Evolutionary conservation across 2,329 filamentous ascomycete genomes (phyloP), one percentile per base, ranked within the genome.

Genomic region (Calonectria naviculata): DNA sequence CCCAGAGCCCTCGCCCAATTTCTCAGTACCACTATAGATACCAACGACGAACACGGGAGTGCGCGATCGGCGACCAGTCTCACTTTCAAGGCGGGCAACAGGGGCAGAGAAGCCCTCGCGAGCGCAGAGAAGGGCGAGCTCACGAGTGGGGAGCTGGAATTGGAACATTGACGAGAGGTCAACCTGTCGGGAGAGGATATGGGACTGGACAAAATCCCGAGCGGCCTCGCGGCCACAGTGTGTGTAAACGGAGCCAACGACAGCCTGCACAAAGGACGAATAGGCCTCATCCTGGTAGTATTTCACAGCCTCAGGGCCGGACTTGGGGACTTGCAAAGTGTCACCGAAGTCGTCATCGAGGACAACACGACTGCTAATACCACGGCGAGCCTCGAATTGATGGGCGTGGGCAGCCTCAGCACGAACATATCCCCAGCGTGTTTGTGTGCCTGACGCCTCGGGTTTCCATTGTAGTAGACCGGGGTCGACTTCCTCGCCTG

Each of bases 11-110:
- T 99, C 96, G 67, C 96, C 97, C 47, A 99, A 88, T 88, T 97
- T 96, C 82, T 99, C 95, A 71, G 89, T 87, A 63, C 96, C 97
- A 76, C 94, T 97, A 86, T 93, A 99, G 72, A 99, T 95, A 70
- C 96, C 97, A 17, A 99, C 95, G 34, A 98, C 92, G 80, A 93
- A 98, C 19, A 99, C 97, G 19, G 97, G 96, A 70, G 94, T 94
- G 81, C 93, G 91, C 78, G 93, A 97, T 76, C 89, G 83, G 70
- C 97, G 91, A 81, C 97, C 97, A 4, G 97, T 98, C 87, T 99
- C 97, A 78, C 92, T 94, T 77, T 98, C 89, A 65, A 99, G 89
- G 68, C 95, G 91, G 19, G 97, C 97, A 29, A 98, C 90, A 1
- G 97, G 97, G 10, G 91, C 83, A 77, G 97, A 94, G 83, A 98